Base-by-base conservation (phyloP, 1,139 yeast species). In the Candida glucosophila region DNA sequence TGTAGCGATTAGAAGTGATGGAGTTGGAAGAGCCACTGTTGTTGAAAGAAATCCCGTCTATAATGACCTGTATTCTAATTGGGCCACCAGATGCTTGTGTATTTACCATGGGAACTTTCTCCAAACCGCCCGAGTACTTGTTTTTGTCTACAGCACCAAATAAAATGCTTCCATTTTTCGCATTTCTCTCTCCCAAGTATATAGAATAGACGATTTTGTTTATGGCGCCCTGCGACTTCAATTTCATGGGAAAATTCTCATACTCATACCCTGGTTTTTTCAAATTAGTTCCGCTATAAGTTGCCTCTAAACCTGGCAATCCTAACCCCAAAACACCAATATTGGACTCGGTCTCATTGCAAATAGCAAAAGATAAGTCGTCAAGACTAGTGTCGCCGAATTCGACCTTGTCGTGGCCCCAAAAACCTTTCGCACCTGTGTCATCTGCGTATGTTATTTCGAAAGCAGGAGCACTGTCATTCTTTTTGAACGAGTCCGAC, bases 381-480 rank as follows among this genome's bases (percentile, higher is more conserved):
- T 54, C 35, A n/a, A 78, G 60, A 5, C 55, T 47, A 11, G 55
- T 42, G 26, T 51, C 53, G 15, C 65, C 69, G 27, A 72, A 40
- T 10, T 30, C 32, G 15, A 71, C 58, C 25, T 43, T 45, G 36
- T 69, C 79, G 24, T 49, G 42, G 11, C 73, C 77, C 77, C 73
- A 69, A 29, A 57, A 45, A 22, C 93, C 93, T 5, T 41, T 34
- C 3, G 88, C 85, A 40, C 47, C 58, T 14, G 82, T 61, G 5
- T 49, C 44, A 46, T 81, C 93, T 17, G 77, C 88, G 40, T 82
- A 82, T 16, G 52, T 33, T 39, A 79, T 79, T 25, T 23, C 11
- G 34, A 64, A 64, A 1, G 33, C 31, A 2, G 53, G 47, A 3
- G 62, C 62, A 2, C 64, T 41, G 23, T 29, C 15, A 36, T 63